Conservation (phyloP, 352 stramenopile genomes). For the Phytophthora multivora region DNA sequence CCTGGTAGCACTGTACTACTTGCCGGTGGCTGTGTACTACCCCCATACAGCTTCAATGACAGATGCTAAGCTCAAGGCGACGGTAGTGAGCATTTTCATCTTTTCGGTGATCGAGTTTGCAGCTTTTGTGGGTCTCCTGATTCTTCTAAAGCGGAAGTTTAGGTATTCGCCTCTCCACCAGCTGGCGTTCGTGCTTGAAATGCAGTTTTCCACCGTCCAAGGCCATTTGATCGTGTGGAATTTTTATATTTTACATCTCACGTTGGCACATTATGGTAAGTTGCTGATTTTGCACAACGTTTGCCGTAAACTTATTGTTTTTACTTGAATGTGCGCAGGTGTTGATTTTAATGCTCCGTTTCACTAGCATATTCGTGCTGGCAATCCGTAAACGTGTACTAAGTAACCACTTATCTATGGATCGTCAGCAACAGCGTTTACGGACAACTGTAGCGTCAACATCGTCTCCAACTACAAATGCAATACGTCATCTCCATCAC, state of each 20-base stretch:
- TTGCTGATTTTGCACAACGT: neutral
- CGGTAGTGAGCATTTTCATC: neutral
- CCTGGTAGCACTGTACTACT: neutral
- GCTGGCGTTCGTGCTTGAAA: conserved; percentile 50
- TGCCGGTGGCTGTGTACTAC: conserved; percentile 22
- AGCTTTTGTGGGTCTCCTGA: conserved; percentile 5
- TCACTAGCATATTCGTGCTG: neutral
- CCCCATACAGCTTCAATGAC: conserved; percentile 15
- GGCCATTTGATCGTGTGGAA: conserved; percentile 29
- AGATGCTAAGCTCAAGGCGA: neutral
- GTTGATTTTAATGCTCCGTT: neutral
- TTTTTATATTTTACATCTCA: conserved; percentile 30
- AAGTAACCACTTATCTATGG: too few species aligned
- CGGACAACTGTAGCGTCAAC: too few species aligned
- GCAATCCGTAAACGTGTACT: too few species aligned
- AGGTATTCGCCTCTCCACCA: conserved; percentile 29
- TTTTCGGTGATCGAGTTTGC: conserved; percentile 20
- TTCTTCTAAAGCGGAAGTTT: conserved; percentile 21
- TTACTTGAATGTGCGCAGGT: neutral
- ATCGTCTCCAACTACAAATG: too few species aligned
- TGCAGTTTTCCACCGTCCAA: conserved; percentile 20
- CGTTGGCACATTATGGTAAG: conserved; percentile 30
- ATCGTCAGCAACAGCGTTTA: too few species aligned
- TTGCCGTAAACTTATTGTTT: neutral
- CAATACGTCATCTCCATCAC: too few species aligned